These are phyloP conservation scores for Panicum virgatum DNA, from an alignment of 202 grass and related monocot genomes.

Conservation along the genomic window DNA sequence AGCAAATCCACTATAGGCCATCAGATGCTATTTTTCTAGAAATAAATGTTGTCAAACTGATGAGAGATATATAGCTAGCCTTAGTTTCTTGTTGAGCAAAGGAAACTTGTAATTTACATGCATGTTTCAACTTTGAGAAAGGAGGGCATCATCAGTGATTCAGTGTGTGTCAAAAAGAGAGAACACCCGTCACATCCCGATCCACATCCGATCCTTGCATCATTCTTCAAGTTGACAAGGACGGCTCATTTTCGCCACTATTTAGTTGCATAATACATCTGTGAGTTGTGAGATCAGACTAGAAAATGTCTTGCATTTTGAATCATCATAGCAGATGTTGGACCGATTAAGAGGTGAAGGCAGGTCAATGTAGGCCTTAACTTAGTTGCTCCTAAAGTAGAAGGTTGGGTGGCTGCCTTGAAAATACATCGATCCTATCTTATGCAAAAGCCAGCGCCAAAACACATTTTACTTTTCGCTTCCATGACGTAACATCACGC, in stretches of 20 bases:
- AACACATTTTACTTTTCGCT: neutral
- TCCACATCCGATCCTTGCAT: neutral
- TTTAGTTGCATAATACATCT: neutral
- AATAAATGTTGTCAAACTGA: neutral
- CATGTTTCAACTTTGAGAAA: neutral
- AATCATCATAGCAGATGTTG: neutral
- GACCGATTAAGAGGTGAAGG: neutral
- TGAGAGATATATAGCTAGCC: neutral
- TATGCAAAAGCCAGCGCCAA: neutral
- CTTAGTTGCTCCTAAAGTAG: neutral
- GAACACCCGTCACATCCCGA: neutral
- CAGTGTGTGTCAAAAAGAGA: neutral
- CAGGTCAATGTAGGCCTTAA: neutral
- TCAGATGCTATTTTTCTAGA: neutral
- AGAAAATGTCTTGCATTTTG: neutral
- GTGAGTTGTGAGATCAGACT: neutral
- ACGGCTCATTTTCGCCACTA: neutral
- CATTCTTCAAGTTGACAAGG: neutral
- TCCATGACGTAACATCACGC: no score
- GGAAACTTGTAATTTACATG: neutral
- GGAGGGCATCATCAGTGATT: neutral
- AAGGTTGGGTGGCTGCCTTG: no score
- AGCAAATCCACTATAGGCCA: neutral
- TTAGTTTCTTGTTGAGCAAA: neutral
- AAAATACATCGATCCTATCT: neutral